These are phyloP conservation scores for Cotoneaster glaucophyllus DNA, from an alignment of 306 rosid genomes.

Conservation along the genomic window DNA sequence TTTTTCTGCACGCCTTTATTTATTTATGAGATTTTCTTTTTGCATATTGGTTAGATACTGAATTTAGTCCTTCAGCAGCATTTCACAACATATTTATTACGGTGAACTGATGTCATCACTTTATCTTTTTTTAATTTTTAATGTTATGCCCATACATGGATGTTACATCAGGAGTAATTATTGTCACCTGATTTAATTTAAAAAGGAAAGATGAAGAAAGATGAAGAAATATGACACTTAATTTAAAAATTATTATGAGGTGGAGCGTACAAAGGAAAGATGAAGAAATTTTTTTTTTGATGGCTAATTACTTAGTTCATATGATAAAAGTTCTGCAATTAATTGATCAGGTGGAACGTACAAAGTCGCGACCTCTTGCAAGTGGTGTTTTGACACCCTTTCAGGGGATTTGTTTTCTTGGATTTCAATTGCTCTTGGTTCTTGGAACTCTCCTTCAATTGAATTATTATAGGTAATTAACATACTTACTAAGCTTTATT, in stretches of 20 bases:
- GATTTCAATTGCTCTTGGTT: conserved; percentile 78
- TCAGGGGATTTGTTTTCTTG: conserved; percentile 80
- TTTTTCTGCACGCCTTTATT: neutral
- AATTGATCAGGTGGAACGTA: conserved; percentile 67
- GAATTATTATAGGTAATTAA: conserved; percentile 49
- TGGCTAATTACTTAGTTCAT: neutral
- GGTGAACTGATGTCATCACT: too few species aligned
- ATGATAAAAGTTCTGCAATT: too few species aligned
- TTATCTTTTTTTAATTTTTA: too few species aligned
- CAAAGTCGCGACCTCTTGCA: conserved; percentile 82
- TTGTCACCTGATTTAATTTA: too few species aligned
- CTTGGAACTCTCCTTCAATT: conserved; percentile 80
- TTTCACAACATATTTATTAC: too few species aligned
- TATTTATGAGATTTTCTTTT: neutral
- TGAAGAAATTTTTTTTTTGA: neutral
- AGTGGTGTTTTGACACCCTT: conserved; percentile 83
- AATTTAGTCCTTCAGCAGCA: too few species aligned
- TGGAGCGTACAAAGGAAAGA: neutral
- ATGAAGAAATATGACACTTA: too few species aligned
- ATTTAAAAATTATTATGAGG: too few species aligned
- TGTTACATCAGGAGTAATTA: too few species aligned
- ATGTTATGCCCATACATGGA: too few species aligned
- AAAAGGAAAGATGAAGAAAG: too few species aligned
- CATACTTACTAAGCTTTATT: neutral
- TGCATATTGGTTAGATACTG: too few species aligned